Conservation (phyloP, 164 flowering plant genomes). For the Hamamelis virginiana region DNA sequence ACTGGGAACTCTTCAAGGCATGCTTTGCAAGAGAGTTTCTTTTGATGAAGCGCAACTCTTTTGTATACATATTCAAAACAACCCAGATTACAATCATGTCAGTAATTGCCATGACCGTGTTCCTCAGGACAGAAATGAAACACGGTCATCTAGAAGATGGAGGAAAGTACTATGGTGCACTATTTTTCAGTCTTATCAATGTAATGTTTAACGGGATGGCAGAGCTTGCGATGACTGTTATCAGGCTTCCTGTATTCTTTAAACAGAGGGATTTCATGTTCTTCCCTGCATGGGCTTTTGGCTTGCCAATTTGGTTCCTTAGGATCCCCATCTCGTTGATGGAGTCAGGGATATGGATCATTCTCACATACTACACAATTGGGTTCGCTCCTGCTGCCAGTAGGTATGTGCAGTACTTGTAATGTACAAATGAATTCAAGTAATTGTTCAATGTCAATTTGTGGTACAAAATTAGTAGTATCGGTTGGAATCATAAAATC, state of each 20-base stretch:
- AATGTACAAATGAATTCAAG: too few relatives aligned
- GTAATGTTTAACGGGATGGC: conserved; percentile 42
- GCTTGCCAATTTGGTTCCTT: conserved; percentile 20
- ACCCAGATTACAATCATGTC: conserved; percentile 39
- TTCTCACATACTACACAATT: conserved; percentile 19
- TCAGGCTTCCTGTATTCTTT: conserved; percentile 47
- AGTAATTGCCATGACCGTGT: conserved; percentile 36
- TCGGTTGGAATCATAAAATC: neutral
- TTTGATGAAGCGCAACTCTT: conserved; percentile 51
- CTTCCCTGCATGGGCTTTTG: conserved; percentile 34
- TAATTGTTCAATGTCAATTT: neutral
- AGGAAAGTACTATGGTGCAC: conserved; percentile 29
- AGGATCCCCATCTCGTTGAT: conserved; percentile 22
- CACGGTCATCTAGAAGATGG: conserved; percentile 27
- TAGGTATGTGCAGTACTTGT: conserved; percentile 14
- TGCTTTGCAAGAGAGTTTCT: conserved; percentile 49
- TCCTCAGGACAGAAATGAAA: conserved; percentile 37
- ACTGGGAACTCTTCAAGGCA: conserved; percentile 41
- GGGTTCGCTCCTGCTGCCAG: conserved; percentile 18
- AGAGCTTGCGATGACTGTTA: conserved; percentile 42
- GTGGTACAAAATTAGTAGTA: too few relatives aligned
- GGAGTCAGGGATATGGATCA: conserved; percentile 17
- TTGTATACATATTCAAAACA: conserved; percentile 46
- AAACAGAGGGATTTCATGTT: conserved; percentile 50
- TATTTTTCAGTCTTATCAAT: conserved; percentile 25